These are phyloP conservation scores for Gossypium laxum DNA, from an alignment of 441 rosid species.

Conservation along the genomic window DNA sequence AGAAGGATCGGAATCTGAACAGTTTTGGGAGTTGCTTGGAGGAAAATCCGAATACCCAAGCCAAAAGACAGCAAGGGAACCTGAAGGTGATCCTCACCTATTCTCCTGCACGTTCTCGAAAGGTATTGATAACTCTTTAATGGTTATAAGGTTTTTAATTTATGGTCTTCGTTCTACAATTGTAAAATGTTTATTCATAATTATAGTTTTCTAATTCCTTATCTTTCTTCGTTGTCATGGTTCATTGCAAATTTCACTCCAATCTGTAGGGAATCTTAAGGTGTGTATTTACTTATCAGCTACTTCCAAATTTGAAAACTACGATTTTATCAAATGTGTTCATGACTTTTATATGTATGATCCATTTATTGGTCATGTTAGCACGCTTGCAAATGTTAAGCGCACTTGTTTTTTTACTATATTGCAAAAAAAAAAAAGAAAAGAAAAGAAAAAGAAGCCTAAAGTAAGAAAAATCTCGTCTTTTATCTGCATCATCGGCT, in stretches of 20 bases:
- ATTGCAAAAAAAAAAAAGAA: neutral
- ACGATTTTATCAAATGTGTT: neutral
- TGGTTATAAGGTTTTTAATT: slow-evolving; percentile 7
- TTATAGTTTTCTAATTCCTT: slow-evolving; percentile 9
- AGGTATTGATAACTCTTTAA: slow-evolving; percentile 31
- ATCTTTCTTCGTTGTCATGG: slow-evolving; percentile 17
- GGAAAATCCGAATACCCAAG: slow-evolving; percentile 80
- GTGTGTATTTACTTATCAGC: slow-evolving; percentile 26
- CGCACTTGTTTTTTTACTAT: neutral
- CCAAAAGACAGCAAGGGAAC: slow-evolving; percentile 58
- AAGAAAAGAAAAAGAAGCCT: neutral
- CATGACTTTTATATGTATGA: neutral
- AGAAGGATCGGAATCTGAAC: slow-evolving; percentile 89
- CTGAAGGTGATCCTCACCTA: slow-evolving; percentile 87
- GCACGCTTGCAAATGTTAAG: neutral
- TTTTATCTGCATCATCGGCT: neutral
- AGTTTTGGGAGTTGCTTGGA: slow-evolving; percentile 81
- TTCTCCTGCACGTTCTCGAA: slow-evolving; percentile 69
- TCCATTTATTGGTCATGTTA: neutral
- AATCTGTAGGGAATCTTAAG: slow-evolving; percentile 66
- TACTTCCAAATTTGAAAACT: neutral
- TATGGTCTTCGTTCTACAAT: slow-evolving; percentile 4
- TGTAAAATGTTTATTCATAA: neutral
- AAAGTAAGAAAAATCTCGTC: neutral
- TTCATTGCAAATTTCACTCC: slow-evolving; percentile 18